Evolutionary conservation across 805 yeast species (phyloP).

Genomic region (Barnettozyma populi): DNA sequence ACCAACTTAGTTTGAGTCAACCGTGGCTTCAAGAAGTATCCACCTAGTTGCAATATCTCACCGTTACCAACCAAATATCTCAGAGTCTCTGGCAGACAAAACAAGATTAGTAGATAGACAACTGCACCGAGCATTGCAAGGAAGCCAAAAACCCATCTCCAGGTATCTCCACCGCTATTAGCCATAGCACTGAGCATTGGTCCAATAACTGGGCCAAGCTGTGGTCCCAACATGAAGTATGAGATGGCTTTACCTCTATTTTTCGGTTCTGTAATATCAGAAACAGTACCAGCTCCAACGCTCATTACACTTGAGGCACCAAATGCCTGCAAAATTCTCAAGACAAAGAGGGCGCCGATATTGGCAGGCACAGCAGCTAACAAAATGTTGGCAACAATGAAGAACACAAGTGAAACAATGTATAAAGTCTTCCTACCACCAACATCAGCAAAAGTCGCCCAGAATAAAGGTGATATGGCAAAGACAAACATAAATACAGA

Average conservation of each 20-base stretch:
- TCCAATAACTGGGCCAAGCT: slow-evolving; percentile 79
- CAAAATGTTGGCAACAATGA: slow-evolving; percentile 57
- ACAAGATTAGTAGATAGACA: slow-evolving; percentile 44
- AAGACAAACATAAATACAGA: slow-evolving; percentile 53
- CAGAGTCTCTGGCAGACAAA: slow-evolving; percentile 76
- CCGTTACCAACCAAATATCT: slow-evolving; percentile 56
- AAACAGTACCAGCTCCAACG: slow-evolving; percentile 86
- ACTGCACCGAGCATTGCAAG: slow-evolving; percentile 62
- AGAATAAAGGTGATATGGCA: slow-evolving; percentile 49
- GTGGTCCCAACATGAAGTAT: slow-evolving; percentile 78
- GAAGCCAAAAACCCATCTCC: slow-evolving; percentile 83
- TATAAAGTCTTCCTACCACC: slow-evolving; percentile 65
- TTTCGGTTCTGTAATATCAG: slow-evolving; percentile 63
- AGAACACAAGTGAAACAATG: slow-evolving; percentile 49
- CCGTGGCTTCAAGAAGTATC: slow-evolving; percentile 28
- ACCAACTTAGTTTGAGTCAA: slow-evolving; percentile 23
- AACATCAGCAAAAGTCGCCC: slow-evolving; percentile 52
- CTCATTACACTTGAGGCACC: slow-evolving; percentile 88
- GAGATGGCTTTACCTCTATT: slow-evolving; percentile 82
- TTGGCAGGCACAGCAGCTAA: slow-evolving; percentile 59
- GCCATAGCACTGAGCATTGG: slow-evolving; percentile 80
- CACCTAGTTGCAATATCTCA: slow-evolving; percentile 22
- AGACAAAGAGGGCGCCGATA: slow-evolving; percentile 61
- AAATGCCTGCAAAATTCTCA: slow-evolving; percentile 68
- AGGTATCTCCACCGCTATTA: slow-evolving; percentile 59